Evolutionary conservation across 225 moss, liverwort and hornwort genomes (phyloP).

Genomic region (Asterella californica): DNA sequence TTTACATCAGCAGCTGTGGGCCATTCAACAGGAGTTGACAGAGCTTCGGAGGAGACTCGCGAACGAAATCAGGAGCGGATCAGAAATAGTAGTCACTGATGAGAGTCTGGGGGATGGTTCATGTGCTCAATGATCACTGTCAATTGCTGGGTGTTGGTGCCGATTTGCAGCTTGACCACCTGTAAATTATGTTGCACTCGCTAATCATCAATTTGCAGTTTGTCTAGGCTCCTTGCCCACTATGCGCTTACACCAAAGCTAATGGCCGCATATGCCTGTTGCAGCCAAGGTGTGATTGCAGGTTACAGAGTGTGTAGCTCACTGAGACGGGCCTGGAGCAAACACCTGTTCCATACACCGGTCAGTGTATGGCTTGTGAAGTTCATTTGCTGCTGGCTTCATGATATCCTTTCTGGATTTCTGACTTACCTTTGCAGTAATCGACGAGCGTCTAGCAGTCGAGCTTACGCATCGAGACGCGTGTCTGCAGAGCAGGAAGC

Average conservation of each 20-base stretch:
- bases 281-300: slow-evolving; percentile 40
- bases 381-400: slow-evolving; percentile 10
- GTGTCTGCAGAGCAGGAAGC: slow-evolving; percentile 18
- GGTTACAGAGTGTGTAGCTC: slow-evolving; percentile 30
- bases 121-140: slow-evolving; percentile 17
- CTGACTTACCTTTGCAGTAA: neutral
- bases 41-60: slow-evolving; percentile 44
- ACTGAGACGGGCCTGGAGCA: slow-evolving; percentile 45
- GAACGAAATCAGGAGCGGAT: slow-evolving; percentile 28
- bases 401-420: neutral
- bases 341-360: slow-evolving; percentile 40
- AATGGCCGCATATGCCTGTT: slow-evolving; percentile 22
- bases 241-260: slow-evolving; percentile 19
- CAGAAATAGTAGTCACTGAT: slow-evolving; percentile 42
- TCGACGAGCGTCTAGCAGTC: neutral
- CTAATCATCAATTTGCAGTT: slow-evolving; percentile 34
- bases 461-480: slow-evolving; percentile 10
- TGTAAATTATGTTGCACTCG: slow-evolving; percentile 28
- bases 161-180: neutral
- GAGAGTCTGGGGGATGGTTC: slow-evolving; percentile 45
- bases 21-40: slow-evolving; percentile 51
- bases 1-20: slow-evolving; percentile 56
- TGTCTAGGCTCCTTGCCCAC: slow-evolving; percentile 7
- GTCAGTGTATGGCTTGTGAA: slow-evolving; percentile 37
- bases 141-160: neutral